Base-by-base conservation (phyloP, 164 flowering plant species). In the Umbilicus rupestris region DNA sequence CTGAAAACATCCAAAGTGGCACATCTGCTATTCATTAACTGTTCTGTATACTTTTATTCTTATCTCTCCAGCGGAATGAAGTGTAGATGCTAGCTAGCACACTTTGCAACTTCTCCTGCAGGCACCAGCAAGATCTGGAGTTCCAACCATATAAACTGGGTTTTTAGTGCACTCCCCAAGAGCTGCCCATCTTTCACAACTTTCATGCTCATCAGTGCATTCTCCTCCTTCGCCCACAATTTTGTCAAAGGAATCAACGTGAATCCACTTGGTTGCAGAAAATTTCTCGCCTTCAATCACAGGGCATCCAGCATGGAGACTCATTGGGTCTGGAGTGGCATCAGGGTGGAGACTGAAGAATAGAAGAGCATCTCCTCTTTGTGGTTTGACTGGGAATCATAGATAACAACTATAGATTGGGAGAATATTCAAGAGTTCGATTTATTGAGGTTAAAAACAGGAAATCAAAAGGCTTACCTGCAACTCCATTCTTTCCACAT, bases 141-240 rank as follows among this genome's bases (percentile, higher is more conserved):
- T 55, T 20, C 60, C 60, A 55, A 55, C 26, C 60, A 63, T 63
- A 24, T 63, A 63, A 20, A 41, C 65, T 63, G 65, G 65, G 26
- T 63, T 63, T 20, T 63, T 63, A 63, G 65, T 35, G 26, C 99
- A 95, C 71, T 92, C 99, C 16, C 99, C 99, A 9, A 45, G 11
- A 8, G 83, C 80, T 68, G 97, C 97, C 99, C 97, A 95, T 0
- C 63, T 62, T 3, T 80, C 69, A 68, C 97, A 92, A 49, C 67
- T 81, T 0, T 86, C 88, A 67, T 89, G 83, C 70, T 89, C 92
- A 77, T 95, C 99, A 0, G 74, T 79, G 83, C 99, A 95, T n/a
- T 78, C 88, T 44, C 42, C 69, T 30, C 70, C 72, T 3, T 76
- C 85, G 30, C 24, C 17, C 0, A 52, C 33, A 30, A 71, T 44